Base-by-base conservation (phyloP, 2,329 filamentous ascomycete genomes). In the Pseudocercospora fijiensis region DNA sequence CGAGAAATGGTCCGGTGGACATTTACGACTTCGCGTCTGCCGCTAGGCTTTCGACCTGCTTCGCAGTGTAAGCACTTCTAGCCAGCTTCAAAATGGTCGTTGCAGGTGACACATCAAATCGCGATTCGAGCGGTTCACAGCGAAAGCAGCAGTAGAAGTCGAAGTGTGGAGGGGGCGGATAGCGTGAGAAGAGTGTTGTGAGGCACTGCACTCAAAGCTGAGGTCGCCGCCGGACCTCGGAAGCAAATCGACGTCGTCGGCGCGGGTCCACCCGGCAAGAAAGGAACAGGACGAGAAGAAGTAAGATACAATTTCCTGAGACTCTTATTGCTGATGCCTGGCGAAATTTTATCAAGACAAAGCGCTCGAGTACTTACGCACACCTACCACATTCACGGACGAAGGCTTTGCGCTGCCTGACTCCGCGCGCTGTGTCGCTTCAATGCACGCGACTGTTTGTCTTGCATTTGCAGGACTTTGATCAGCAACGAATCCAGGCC, bases 401-500 rank as follows among this genome's bases (percentile, higher is more conserved):
- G 20, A 47, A 47, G 43, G 24, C 49, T n/a, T 22, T 52, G 10
- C 49, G 49, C 49, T 26, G 49, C 49, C 13, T 52, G 49, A 52
- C 24, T 27, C 49, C 24, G 49, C 49, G 49, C 49, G 49, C 49
- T 22, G 45, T 24, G 18, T 49, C 9, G 45, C 18, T 49, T 27
- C 49, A 22, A 52, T 52, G 56, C 70, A 71, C 70, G 70, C 68
- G 70, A 69, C 63, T 30, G 13, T 30, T 43, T 61, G 67, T 71
- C 68, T 70, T 70, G 65, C 68, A 57, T 47, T 52, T 18, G 68
- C 68, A 69, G 64, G 69, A 67, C 65, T 28, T 20, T 66, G 49
- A 63, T 51, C 47, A 33, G 59, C 53, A 27, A 26, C 45, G 27
- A 24, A 24, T 24, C 16, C 3, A 63, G 24, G 41, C 61, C 61